A percentile compares a stretch with the other conserved stretches of the same genome.
Evolutionary conservation across 371 early-diverging fungal species (phyloP).

Genomic region (Lichtheimia hyalospora): DNA sequence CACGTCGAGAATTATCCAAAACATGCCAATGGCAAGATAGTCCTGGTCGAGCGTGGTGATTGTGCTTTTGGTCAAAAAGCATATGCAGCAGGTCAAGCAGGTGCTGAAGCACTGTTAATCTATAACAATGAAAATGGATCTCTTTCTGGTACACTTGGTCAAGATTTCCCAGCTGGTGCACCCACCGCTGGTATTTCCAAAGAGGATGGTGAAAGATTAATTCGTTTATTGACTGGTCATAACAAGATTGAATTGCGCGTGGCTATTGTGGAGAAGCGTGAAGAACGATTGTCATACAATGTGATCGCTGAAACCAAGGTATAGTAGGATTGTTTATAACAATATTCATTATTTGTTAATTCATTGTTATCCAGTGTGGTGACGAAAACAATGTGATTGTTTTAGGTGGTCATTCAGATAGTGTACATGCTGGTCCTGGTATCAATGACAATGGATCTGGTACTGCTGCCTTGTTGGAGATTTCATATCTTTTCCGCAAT

Average conservation of each 20-base stretch:
- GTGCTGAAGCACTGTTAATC: slow-evolving; percentile 51
- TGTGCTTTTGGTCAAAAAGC: slow-evolving; percentile 59
- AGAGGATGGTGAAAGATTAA: slow-evolving; percentile 12
- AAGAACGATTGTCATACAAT: slow-evolving; percentile 15
- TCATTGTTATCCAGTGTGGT: slow-evolving; percentile 10
- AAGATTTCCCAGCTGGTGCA: slow-evolving; percentile 11
- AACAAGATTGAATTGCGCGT: slow-evolving; percentile 3
- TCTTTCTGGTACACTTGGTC: slow-evolving; percentile 13
- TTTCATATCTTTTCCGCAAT: slow-evolving; percentile 45
- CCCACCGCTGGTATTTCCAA: slow-evolving; percentile 19
- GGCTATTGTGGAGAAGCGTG: slow-evolving; percentile 17
- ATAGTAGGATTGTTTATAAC: too few species aligned
- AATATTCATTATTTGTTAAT: too few species aligned
- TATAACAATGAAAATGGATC: slow-evolving; percentile 31
- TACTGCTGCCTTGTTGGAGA: slow-evolving; percentile 62
- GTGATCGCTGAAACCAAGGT: slow-evolving; percentile 20
- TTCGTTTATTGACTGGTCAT: slow-evolving; percentile 1
- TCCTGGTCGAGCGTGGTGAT: slow-evolving; percentile 50
- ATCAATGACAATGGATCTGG: slow-evolving; percentile 77
- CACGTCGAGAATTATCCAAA: slow-evolving; percentile 12
- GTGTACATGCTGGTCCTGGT: slow-evolving; percentile 69
- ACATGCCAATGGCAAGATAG: slow-evolving; percentile 36
- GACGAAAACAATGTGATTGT: slow-evolving; percentile 18
- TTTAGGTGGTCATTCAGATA: slow-evolving; percentile 43
- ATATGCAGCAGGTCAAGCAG: slow-evolving; percentile 32